A percentile compares a stretch with the other conserved stretches of the same genome.
These are phyloP conservation scores for Plenodomus tracheiphilus DNA, from an alignment of 2,329 filamentous ascomycete genomes.

Conservation along the genomic window DNA sequence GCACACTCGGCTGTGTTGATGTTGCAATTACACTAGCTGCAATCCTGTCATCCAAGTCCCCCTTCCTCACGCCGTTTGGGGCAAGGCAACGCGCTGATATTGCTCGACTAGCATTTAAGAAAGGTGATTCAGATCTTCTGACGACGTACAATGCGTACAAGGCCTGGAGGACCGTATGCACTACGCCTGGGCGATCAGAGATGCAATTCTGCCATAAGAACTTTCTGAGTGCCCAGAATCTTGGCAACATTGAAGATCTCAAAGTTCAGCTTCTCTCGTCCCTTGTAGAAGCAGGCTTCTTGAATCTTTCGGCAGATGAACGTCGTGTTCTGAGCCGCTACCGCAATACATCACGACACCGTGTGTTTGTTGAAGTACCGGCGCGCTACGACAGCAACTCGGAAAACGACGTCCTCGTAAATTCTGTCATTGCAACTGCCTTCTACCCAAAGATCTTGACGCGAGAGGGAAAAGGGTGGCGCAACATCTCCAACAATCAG, in stretches of 20 bases:
- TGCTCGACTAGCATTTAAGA: constrained; percentile 76
- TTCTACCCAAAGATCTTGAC: constrained; percentile 94
- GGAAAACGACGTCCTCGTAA: constrained; percentile 76
- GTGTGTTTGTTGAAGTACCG: constrained; percentile 83
- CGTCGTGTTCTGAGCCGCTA: constrained; percentile 68
- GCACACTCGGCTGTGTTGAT: constrained; percentile 88
- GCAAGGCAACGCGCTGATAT: constrained; percentile 81
- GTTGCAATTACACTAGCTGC: constrained; percentile 90
- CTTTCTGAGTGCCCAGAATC: constrained; percentile 84
- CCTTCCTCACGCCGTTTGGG: constrained; percentile 85
- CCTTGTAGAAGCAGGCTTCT: constrained; percentile 81
- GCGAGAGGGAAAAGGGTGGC: constrained; percentile 81
- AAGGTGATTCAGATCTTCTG: constrained; percentile 86
- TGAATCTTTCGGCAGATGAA: constrained; percentile 75
- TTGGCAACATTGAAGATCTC: constrained; percentile 91
- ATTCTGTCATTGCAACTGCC: constrained; percentile 85
- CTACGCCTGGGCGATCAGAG: constrained; percentile 71
- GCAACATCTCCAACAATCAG: constrained; percentile 93
- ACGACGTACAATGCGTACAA: constrained; percentile 94
- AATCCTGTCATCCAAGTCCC: constrained; percentile 91
- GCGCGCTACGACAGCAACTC: constrained; percentile 74
- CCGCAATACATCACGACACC: constrained; percentile 67
- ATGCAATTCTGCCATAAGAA: constrained; percentile 93
- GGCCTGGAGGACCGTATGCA: constrained; percentile 83
- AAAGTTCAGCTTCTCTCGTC: constrained; percentile 88